Conservation (phyloP, 129 eudicot species). For the Calendula officinalis region DNA sequence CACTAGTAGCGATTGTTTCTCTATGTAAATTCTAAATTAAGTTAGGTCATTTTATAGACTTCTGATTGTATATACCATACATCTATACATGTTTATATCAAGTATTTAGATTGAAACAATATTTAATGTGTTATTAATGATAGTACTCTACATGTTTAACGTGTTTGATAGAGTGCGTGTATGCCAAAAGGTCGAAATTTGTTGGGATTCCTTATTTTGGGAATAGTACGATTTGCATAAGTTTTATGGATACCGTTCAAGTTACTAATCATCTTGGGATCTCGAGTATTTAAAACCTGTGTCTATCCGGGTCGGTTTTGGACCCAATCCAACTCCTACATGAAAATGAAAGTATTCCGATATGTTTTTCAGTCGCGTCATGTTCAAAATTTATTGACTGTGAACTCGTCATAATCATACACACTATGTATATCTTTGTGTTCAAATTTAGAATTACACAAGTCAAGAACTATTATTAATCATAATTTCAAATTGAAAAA, state of each 20-base stretch:
- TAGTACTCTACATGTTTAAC: too few relatives aligned
- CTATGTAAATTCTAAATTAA: slow-evolving; percentile 30
- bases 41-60: not conserved
- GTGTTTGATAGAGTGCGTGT: slow-evolving; percentile 13
- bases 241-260: slow-evolving; percentile 14
- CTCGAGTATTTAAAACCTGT: not conserved
- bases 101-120: not conserved
- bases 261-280: not conserved
- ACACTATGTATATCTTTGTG: too few relatives aligned
- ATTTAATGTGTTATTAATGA: not conserved
- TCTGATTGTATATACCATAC: slow-evolving; percentile 23
- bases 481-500: too few relatives aligned
- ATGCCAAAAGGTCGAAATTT: slow-evolving; percentile 15
- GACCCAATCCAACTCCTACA: too few relatives aligned
- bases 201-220: not conserved
- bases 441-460: too few relatives aligned
- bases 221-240: not conserved
- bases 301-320: too few relatives aligned
- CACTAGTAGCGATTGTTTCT: slow-evolving; percentile 38
- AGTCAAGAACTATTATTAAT: too few relatives aligned
- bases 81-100: slow-evolving; percentile 22
- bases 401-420: too few relatives aligned
- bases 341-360: too few relatives aligned
- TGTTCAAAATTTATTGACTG: too few relatives aligned
- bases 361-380: too few relatives aligned